Evolutionary conservation across 495 filamentous ascomycete species (phyloP), one percentile per base, ranked within the genome.

Genomic region (Penicillium salamii): DNA sequence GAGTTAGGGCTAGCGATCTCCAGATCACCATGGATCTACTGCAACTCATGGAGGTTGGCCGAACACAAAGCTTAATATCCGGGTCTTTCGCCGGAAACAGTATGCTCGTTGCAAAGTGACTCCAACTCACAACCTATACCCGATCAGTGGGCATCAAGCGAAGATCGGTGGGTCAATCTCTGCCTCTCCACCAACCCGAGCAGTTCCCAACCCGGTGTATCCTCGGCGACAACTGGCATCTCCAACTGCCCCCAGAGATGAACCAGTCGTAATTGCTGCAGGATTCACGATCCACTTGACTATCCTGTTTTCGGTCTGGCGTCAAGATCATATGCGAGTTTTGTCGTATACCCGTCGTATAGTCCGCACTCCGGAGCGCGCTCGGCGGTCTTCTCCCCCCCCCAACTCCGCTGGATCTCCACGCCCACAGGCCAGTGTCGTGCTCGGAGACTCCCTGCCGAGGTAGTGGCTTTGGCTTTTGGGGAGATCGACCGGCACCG

Each of bases 11-110:
- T n/a, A 28, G 20, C 19, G 37, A 53, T 55, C 49, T 59, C 45
- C 52, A 33, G 57, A 59, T 59, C 41, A 42, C 53, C 52, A 33
- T 53, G 49, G 52, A 38, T 53, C 57, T 18, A 11, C 49, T 49
- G 39, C 48, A 53, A 24, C 55, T 47, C 52, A 55, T 52, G 45
- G 40, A 31, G 40, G 21, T 42, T 42, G 23, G 14, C 26, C 26
- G 20, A 42, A 42, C 12, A 31, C 12, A 42, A 42, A 42, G 26
- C 21, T 28, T 17, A 23, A 29, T 24, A 42, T 19, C 40, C 36
- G 36, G 36, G 19, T 21, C 17, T 21, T 38, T 39, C 36, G 9
- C 36, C 20, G 11, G 21, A 39, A 13, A 21, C 5, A n/a, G 36
- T 39, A 39, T 39, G 3, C 36, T 20, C 18, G 17, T 21, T 39